Evolutionary conservation across 2,329 filamentous ascomycete genomes (phyloP), one percentile per base, ranked within the genome.

Genomic region (Fusarium fracticaudum): DNA sequence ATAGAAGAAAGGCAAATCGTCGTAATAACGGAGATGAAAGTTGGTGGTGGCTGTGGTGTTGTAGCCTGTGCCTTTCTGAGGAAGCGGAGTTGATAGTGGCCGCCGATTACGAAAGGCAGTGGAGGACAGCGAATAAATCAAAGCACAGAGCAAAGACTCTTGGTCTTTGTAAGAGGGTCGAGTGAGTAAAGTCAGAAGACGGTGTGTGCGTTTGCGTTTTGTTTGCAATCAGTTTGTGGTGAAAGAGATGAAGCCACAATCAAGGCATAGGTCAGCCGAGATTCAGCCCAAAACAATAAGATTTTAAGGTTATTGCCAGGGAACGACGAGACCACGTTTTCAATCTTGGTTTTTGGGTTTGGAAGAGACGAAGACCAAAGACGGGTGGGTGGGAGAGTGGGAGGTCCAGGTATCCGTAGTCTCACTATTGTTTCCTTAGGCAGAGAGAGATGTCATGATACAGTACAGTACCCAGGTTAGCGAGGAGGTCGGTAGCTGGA

Each of bases 241-340:
- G 60, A 59, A 66, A 53, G 59, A 73, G 73, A 62, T 75, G 70
- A 74, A 67, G 73, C 72, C 75, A 73, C 69, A 69, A 53, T 63
- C 58, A 70, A 69, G 70, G 62, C 69, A 43, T 51, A 71, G 66
- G 72, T 51, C 74, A 78, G 74, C 68, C 74, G 73, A 74, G 73
- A 63, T 75, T 59, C 58, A 65, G 69, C 69, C 71, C 65, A 53
- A 76, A 68, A 69, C 45, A 64, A 69, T 64, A 69, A 64, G 58
- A 69, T 63, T 68, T 68, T 77, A 78, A 78, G 76, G 74, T 75
- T 78, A 74, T 60, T 55, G 67, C 20, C 60, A 66, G 37, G 68
- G 64, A 77, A 73, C 69, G 61, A 68, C 60, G 64, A 71, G 58
- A 63, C 70, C 67, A 64, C 65, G 72, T 66, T 73, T 75, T 59